A percentile compares a stretch with the other conserved stretches of the same genome.
phyloP scores from a whole-genome alignment of 345 rosid genomes.

The Carallia pectinifolia region DNA sequence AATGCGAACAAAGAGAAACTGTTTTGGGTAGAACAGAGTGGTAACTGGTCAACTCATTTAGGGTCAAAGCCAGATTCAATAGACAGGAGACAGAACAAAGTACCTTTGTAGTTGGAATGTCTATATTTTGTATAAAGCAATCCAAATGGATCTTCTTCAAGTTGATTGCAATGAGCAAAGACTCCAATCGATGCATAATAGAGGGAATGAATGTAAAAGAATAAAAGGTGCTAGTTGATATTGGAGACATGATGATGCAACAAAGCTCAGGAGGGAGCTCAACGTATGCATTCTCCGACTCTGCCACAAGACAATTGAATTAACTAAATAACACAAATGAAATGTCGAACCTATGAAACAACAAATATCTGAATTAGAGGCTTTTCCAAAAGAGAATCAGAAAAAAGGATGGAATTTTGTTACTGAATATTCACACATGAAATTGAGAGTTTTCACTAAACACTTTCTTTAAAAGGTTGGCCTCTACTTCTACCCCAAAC shows the following conservation, averaged over 20 bases:
- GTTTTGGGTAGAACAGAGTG: no score
- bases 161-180: conserved; percentile 69
- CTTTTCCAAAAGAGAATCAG: no score
- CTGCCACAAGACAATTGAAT: conserved; percentile 38
- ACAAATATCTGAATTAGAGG: no score
- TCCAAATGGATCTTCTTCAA: conserved; percentile 53
- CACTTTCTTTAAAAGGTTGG: no score
- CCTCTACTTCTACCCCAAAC: no score
- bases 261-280: conserved; percentile 95
- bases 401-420: no score
- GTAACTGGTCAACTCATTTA: no score
- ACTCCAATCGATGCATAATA: conserved; percentile 70
- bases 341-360: no score
- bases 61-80: no score
- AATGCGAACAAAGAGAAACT: no score
- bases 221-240: conserved; percentile 66
- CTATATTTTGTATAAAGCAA: conserved; percentile 32
- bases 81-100: background rate
- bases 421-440: background rate
- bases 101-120: conserved; percentile 82
- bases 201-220: conserved; percentile 73
- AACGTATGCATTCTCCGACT: conserved; percentile 38
- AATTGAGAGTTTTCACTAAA: no score
- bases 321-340: background rate
- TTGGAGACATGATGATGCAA: conserved; percentile 51